Base-by-base conservation (phyloP, 768 basidiomycete species). In the Chiua virens region DNA sequence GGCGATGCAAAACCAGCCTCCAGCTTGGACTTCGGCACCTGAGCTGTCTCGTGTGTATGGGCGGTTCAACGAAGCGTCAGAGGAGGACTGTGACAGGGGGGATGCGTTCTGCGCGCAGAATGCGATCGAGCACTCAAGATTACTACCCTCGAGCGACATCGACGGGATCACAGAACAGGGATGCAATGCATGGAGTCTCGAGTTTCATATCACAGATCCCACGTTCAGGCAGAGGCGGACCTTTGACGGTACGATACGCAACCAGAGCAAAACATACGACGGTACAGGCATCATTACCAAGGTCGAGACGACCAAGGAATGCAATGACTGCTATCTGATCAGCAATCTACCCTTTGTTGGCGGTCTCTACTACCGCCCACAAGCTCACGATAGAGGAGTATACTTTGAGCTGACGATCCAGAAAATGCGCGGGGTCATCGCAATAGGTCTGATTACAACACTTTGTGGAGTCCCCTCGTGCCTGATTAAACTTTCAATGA, bases 401-500 rank as follows among this genome's bases (percentile, higher is more conserved):
- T 87, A 88, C 63, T 88, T 78, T 57, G 86, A 88, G 60, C 58
- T 86, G 18, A 64, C 64, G n/a, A 76, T 87, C 41, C 61, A 73
- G 27, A 71, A 64, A 39, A 85, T 85, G 85, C 30, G 79, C 25
- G 81, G 83, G 5, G 67, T 81, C 42, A 71, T 87, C 38, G 82
- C 85, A 1, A 64, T 87, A 42, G 86, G 85, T 84, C 42, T 39
- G 71, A 3, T 20, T 36, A n/a, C 30, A 14, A 9, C 50, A n/a
- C 7, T 21, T 15, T 17, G 28, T 20, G 22, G n/a, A 13, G n/a
- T n/a, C n/a, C n/a, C 23, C 18, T 23, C 13, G 8, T 28, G 10
- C 9, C 10, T 54, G 42, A 45, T 45, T 36, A 36, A 28, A 35
- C 11, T n/a, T 43, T 20, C 36, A n/a, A n/a, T 4, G 8, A 44